Evolutionary conservation across 495 filamentous ascomycete species (phyloP), one percentile per base, ranked within the genome.

Genomic region (Penicillium waksmanii): DNA sequence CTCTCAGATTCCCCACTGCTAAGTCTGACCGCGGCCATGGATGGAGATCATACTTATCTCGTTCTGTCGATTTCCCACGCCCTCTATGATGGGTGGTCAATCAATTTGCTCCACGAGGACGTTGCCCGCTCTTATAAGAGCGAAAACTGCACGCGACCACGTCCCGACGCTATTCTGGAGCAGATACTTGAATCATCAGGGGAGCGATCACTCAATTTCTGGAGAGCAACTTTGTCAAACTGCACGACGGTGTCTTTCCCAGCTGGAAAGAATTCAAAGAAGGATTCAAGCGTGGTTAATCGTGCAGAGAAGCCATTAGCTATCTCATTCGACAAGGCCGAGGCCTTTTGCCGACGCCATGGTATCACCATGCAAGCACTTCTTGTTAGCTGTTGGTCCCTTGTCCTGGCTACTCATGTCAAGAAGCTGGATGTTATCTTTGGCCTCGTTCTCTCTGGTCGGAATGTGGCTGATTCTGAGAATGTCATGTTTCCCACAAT

Each of bases 11-110:
- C 42, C 13, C 66, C 68, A 9, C 56, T 66, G 7, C 52, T 71
- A 12, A 64, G 58, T 18, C 18, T 71, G 15, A 61, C 60, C 1
- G 18, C 58, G 2, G 56, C 53, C 15, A n/a, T 63, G 25, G 66
- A 69, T 52, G 61, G 58, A 6, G 61, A 70, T 42, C 49, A 42
- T 38, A 65, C 51, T 8, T 66, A 68, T 35, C 55, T 78, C 25
- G 57, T 77, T 23, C 50, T 78, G 19, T 63, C 73, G 18, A 80
- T 96, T 31, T 88, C 94, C 66, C 94, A 98, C 67, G 91, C 86
- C 4, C 75, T 97, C 0, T 98, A 97, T 66, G 94, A 98, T 72
- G 93, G 89, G 9, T 89, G 82, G 66, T 94, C 91, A 52, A 80
- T 96, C 18, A 75, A 82, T 5, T 71, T 93, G 15, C 68, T 97